Conservation (phyloP, 1,284 basidiomycete genomes). For the Cryptococcus jaspeensis region DNA sequence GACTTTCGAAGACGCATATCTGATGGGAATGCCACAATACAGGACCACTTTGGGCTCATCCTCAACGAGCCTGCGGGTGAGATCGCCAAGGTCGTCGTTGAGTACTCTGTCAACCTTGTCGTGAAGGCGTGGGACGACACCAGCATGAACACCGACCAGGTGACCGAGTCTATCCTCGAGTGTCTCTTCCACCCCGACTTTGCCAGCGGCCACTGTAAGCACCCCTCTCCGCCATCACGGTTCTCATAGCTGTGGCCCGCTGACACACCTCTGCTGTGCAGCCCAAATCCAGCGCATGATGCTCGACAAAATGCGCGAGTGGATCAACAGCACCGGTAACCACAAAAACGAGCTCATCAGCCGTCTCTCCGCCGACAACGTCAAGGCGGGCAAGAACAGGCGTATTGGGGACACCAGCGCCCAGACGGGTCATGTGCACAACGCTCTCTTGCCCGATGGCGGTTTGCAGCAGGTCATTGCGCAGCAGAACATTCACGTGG, state of each 20-base stretch:
- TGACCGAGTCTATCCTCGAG: constrained; percentile 68
- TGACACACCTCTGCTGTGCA: constrained; percentile 52
- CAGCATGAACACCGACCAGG: constrained; percentile 60
- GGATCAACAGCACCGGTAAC: constrained; percentile 60
- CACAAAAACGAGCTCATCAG: constrained; percentile 60
- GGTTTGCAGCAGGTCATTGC: constrained; percentile 49
- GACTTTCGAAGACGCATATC: background rate
- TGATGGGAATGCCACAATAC: background rate
- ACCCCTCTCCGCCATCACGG: background rate
- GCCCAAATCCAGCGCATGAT: constrained; percentile 75
- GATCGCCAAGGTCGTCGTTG: constrained; percentile 67
- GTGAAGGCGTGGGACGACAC: constrained; percentile 81
- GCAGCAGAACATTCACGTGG: constrained; percentile 50
- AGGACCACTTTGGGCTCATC: constrained; percentile 45
- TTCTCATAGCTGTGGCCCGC: background rate
- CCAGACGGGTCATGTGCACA: constrained; percentile 45
- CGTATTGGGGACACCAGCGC: constrained; percentile 54
- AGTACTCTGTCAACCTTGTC: constrained; percentile 56
- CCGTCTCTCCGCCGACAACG: constrained; percentile 65
- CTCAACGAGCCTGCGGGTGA: constrained; percentile 67
- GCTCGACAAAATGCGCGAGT: constrained; percentile 55
- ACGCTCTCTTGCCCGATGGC: constrained; percentile 39
- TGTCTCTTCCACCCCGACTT: constrained; percentile 88
- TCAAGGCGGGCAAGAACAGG: constrained; percentile 71
- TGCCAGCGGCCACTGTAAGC: constrained; percentile 57